phyloP scores from a whole-genome alignment of 768 basidiomycete species.

The Boletus barrowsii region DNA sequence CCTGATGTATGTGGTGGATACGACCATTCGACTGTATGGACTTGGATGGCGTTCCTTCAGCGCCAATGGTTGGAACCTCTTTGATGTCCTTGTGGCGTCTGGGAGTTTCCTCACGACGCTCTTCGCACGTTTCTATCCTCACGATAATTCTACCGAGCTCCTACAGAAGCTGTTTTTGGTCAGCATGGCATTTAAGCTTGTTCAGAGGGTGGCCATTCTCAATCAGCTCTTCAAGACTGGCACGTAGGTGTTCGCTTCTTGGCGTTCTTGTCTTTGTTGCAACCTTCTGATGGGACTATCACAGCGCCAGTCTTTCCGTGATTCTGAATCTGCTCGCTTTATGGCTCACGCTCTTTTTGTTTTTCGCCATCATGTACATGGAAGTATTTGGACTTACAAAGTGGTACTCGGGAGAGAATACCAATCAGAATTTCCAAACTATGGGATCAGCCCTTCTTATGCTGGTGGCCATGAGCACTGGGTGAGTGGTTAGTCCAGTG shows the following conservation, averaged over 20 bases:
- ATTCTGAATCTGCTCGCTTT: slow-evolving; percentile 82
- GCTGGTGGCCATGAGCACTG: slow-evolving; percentile 90
- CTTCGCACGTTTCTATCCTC: slow-evolving; percentile 54
- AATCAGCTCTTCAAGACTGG: slow-evolving; percentile 98
- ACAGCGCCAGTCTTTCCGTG: slow-evolving; percentile 79
- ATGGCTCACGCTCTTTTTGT: slow-evolving; percentile 88
- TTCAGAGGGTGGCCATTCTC: slow-evolving; percentile 80
- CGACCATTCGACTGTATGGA: slow-evolving; percentile 73
- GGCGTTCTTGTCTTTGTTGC: neutral
- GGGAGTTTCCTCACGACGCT: slow-evolving; percentile 86
- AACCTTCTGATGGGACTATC: neutral
- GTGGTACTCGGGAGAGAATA: slow-evolving; percentile 61
- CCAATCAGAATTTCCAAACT: slow-evolving; percentile 68
- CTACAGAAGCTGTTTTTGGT: slow-evolving; percentile 91
- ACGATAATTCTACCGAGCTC: slow-evolving; percentile 55
- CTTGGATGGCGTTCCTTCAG: slow-evolving; percentile 81
- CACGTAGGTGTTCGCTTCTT: slow-evolving; percentile 52
- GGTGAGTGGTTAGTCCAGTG: slow-evolving; percentile 47
- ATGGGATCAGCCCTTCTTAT: slow-evolving; percentile 81
- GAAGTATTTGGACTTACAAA: slow-evolving; percentile 93
- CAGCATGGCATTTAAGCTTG: slow-evolving; percentile 90
- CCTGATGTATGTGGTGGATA: slow-evolving; percentile 72
- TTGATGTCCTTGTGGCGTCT: slow-evolving; percentile 75
- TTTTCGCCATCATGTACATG: slow-evolving; percentile 84
- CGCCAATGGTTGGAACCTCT: slow-evolving; percentile 93